Evolutionary conservation across 2,329 filamentous ascomycete species (phyloP).

Genomic region (Colletotrichum orbiculare): DNA sequence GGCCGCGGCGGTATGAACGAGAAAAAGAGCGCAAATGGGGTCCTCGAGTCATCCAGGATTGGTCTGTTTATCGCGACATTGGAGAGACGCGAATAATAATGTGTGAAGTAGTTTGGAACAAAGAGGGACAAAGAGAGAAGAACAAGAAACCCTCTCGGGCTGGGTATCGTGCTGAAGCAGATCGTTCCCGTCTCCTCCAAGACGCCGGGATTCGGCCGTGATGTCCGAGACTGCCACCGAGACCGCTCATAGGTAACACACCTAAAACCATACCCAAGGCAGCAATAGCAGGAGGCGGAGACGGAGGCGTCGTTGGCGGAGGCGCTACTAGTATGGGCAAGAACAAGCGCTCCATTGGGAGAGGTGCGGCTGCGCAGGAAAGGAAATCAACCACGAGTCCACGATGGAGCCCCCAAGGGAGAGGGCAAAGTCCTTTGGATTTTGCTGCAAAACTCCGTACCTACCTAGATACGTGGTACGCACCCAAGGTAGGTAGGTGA

Average conservation of each 20-base stretch:
- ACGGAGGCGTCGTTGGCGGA: too few relatives aligned
- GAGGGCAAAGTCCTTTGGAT: too few relatives aligned
- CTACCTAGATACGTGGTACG: too few relatives aligned
- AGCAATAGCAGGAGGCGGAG: neutral
- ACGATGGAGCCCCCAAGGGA: too few relatives aligned
- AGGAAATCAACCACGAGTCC: neutral
- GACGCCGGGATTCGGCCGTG: constrained; percentile 31
- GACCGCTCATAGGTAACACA: too few relatives aligned
- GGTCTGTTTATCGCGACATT: constrained; percentile 25
- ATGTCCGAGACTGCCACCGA: too few relatives aligned
- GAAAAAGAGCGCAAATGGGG: constrained; percentile 30
- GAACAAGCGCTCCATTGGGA: constrained; percentile 34
- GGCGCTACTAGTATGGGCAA: constrained; percentile 18
- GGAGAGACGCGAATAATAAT: neutral
- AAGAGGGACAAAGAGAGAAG: constrained; percentile 1
- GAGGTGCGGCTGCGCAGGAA: constrained; percentile 16
- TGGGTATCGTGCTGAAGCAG: too few relatives aligned
- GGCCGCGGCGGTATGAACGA: constrained; percentile 14
- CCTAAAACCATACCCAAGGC: too few relatives aligned
- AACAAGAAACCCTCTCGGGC: constrained; percentile 6
- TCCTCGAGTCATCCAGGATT: constrained; percentile 23
- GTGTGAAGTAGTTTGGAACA: neutral
- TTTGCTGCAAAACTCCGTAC: too few relatives aligned
- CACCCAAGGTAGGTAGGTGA: too few relatives aligned
- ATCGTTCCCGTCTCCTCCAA: neutral